Base-by-base conservation (phyloP, 169 alveolate species). In the Amoebophrya sp. region DNA sequence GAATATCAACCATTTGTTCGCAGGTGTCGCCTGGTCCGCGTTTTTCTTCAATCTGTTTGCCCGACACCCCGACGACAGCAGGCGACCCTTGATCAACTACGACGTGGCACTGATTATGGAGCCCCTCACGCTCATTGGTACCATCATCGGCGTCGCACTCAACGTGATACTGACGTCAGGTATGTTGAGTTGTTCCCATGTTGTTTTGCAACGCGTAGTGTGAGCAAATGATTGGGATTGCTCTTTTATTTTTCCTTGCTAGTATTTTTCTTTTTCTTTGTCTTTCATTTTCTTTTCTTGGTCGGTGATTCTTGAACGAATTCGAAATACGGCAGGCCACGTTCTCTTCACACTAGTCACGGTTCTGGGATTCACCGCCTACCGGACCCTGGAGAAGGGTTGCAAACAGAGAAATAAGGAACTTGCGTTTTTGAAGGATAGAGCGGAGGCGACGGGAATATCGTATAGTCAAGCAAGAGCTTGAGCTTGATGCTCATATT, bases 31-130 rank as follows among this genome's bases (percentile, higher is more conserved):
- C 7, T 66, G 83, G 83, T 66, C 83, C 1, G 83, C 83, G 83
- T 66, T 66, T 66, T 66, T 66, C 18, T 66, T 66, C 83, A 66
- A 66, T 25, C 83, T 66, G 38, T 66, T 66, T 25, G 83, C 83
- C 10, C 2, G 38, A n/a, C 83, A 66, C 18, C 83, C 83, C 35
- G 83, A 66, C 83, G 83, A 66, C 18, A 12, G 10, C 10, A 0
- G 35, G 35, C 1, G 83, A 77, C 93, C 93, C 0, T 25, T 93
- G 35, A 93, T 93, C 23, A 39, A 90, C 89, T 90, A 89, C 83
- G 93, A 90, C 77, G 25, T 93, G 39, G 93, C 93, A 0, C 92
- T 92, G 29, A 89, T 93, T 32, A 90, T 93, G 90, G 94, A 93
- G 83, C 94, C 94, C 0, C 89, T 89, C 29, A 93, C 94, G 0